Percentiles rank a stretch among this genome's conserved stretches.
Evolutionary conservation across 805 yeast species (phyloP).

Genomic region (Metschnikowia amazonensis): DNA sequence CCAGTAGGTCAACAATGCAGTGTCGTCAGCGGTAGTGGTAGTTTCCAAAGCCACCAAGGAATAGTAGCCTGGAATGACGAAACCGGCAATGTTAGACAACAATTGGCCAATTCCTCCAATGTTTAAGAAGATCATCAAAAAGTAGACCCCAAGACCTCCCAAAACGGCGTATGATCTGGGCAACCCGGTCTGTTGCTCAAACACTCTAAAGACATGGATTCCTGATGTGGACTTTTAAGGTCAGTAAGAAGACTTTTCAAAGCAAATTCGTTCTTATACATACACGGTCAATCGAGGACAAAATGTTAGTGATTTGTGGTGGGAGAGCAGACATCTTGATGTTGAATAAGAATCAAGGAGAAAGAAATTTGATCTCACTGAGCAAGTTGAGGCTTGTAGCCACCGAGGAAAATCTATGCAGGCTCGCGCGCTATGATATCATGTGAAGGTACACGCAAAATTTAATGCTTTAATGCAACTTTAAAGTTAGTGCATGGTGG

Average conservation of each 20-base stretch:
- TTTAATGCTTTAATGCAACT: background rate
- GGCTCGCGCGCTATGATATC: slow-evolving; percentile 3
- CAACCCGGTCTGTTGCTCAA: slow-evolving; percentile 43
- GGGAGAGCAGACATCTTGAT: slow-evolving; percentile 15
- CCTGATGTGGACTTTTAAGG: slow-evolving; percentile 30
- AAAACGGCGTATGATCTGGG: slow-evolving; percentile 87
- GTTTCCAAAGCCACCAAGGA: slow-evolving; percentile 84
- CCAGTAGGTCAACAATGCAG: slow-evolving; percentile 92
- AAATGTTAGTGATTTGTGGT: slow-evolving; percentile 16
- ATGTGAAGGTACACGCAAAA: background rate
- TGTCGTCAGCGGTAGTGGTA: slow-evolving; percentile 66
- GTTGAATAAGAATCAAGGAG: slow-evolving; percentile 1
- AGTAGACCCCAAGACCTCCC: slow-evolving; percentile 61
- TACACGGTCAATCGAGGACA: slow-evolving; percentile 18
- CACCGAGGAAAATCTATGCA: background rate
- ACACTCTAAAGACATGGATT: slow-evolving; percentile 29
- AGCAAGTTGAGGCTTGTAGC: slow-evolving; percentile 2
- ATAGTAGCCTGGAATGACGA: slow-evolving; percentile 83
- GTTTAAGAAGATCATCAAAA: slow-evolving; percentile 78
- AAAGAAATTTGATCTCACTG: background rate
- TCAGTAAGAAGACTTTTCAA: slow-evolving; percentile 3
- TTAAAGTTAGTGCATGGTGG: background rate
- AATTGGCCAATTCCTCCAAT: slow-evolving; percentile 94
- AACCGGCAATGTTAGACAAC: slow-evolving; percentile 87
- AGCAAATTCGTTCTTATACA: slow-evolving; percentile 5